These are phyloP conservation scores for Lentinula lateritia DNA, from an alignment of 768 basidiomycete genomes.

Conservation along the genomic window DNA sequence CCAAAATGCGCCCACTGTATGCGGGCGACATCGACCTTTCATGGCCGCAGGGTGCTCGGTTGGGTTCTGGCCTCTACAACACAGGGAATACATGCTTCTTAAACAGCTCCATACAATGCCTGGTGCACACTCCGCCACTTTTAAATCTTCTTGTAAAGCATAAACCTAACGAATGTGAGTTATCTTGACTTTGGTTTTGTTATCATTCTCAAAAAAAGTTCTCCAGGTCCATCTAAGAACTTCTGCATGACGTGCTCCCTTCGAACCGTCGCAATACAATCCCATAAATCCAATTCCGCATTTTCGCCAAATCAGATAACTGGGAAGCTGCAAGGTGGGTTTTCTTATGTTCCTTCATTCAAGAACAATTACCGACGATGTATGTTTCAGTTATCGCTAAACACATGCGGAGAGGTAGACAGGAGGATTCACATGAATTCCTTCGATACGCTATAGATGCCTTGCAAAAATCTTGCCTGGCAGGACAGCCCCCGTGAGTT, in stretches of 20 bases:
- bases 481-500: conserved; percentile 65
- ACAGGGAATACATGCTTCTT: conserved; percentile 94
- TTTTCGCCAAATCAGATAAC: conserved; percentile 67
- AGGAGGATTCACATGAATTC: conserved; percentile 98
- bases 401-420: conserved; percentile 83
- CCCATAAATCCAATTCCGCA: conserved; percentile 39
- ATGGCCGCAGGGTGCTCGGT: conserved; percentile 48
- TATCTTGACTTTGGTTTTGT: conserved; percentile 3
- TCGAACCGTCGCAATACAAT: conserved; percentile 47
- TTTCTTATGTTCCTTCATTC: conserved; percentile 16
- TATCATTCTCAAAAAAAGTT: conserved; percentile 6
- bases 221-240: conserved; percentile 34
- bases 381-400: conserved; percentile 75
- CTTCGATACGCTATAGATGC: conserved; percentile 91
- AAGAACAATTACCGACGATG: conserved; percentile 7
- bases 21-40: conserved; percentile 51
- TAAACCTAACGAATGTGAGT: conserved; percentile 57
- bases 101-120: conserved; percentile 90
- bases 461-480: conserved; percentile 79
- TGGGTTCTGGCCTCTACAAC: conserved; percentile 72
- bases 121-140: conserved; percentile 89
- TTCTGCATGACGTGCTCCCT: conserved; percentile 81
- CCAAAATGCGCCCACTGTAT: conserved; percentile 39
- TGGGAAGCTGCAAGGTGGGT: conserved; percentile 59
- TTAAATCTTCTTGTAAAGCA: conserved; percentile 55